Evolutionary conservation across 352 stramenopile genomes (phyloP).

Genomic region (Pseudoperonospora humuli): DNA sequence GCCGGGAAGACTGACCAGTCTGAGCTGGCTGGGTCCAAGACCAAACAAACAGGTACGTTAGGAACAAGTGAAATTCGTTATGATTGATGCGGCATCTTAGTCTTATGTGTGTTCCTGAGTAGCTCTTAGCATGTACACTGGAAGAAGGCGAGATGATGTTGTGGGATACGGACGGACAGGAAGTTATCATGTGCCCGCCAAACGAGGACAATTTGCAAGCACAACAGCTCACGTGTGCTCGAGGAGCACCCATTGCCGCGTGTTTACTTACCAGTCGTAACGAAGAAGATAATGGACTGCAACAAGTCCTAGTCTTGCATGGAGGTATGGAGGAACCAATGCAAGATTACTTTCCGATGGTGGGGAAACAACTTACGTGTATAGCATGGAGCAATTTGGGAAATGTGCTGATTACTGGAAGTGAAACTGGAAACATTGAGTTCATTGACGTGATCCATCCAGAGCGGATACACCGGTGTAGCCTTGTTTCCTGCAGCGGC

Average conservation of each 20-base stretch:
- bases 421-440: slow-evolving; percentile 20
- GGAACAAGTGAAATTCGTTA: background rate
- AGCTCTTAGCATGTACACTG: slow-evolving; percentile 28
- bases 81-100: background rate
- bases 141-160: slow-evolving; percentile 23
- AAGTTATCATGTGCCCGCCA: slow-evolving; percentile 19
- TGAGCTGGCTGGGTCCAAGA: slow-evolving; percentile 27
- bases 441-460: slow-evolving; percentile 27
- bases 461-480: slow-evolving; percentile 26
- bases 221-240: slow-evolving; percentile 27
- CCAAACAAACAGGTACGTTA: slow-evolving; percentile 25
- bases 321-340: slow-evolving; percentile 28
- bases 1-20: slow-evolving; percentile 15
- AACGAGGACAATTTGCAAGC: slow-evolving; percentile 17
- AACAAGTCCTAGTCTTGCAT: slow-evolving; percentile 32
- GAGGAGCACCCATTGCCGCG: slow-evolving; percentile 23
- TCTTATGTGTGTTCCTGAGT: slow-evolving; percentile 1
- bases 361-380: slow-evolving; percentile 29
- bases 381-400: slow-evolving; percentile 26
- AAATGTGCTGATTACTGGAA: slow-evolving; percentile 23
- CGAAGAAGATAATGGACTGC: slow-evolving; percentile 17
- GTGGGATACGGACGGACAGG: slow-evolving; percentile 24
- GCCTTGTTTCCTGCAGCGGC: slow-evolving; percentile 13
- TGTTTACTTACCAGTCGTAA: slow-evolving; percentile 23
- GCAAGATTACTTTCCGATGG: slow-evolving; percentile 28